Percentiles rank a stretch among this genome's conserved stretches.
Conservation (phyloP, 2,329 filamentous ascomycete genomes). For the Hymenoscyphus infarciens region DNA sequence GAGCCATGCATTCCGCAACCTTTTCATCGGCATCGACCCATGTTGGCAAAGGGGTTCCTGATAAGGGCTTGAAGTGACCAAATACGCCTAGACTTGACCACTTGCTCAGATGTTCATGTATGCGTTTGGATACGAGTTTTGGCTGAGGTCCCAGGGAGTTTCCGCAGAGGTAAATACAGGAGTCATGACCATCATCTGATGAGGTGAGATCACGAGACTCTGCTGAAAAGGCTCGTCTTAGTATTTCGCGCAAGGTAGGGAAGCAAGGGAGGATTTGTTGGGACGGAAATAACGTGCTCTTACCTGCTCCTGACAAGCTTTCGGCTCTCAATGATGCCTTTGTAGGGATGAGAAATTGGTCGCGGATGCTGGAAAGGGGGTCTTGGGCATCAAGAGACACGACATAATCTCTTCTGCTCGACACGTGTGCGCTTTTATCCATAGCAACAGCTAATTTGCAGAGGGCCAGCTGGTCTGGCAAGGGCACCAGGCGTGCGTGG, state of each 20-base stretch:
- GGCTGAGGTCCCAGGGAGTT: conserved; percentile 78
- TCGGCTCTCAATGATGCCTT: conserved; percentile 63
- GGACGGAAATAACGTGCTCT: conserved; percentile 5
- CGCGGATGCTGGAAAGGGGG: conserved; percentile 55
- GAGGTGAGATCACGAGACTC: conserved; percentile 22
- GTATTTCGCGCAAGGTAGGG: not conserved
- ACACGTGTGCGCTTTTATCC: conserved; percentile 24
- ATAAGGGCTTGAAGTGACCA: conserved; percentile 67
- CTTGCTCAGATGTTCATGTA: conserved; percentile 66
- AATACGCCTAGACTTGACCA: conserved; percentile 76
- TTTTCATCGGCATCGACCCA: conserved; percentile 72
- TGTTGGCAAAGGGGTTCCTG: conserved; percentile 57
- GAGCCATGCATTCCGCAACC: conserved; percentile 62
- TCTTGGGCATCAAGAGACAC: conserved; percentile 56
- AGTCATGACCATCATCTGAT: conserved; percentile 18
- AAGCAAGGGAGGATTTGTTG: not conserved
- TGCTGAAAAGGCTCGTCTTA: conserved; percentile 9
- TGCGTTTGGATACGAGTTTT: conserved; percentile 57
- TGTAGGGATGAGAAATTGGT: conserved; percentile 74
- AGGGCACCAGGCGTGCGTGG: not conserved
- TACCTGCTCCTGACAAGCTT: conserved; percentile 28
- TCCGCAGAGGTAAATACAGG: conserved; percentile 68
- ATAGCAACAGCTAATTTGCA: conserved; percentile 5
- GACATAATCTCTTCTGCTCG: conserved; percentile 33
- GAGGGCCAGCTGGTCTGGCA: conserved; percentile 16